Conservation (phyloP, 345 rosid genomes). For the Toxicodendron radicans region DNA sequence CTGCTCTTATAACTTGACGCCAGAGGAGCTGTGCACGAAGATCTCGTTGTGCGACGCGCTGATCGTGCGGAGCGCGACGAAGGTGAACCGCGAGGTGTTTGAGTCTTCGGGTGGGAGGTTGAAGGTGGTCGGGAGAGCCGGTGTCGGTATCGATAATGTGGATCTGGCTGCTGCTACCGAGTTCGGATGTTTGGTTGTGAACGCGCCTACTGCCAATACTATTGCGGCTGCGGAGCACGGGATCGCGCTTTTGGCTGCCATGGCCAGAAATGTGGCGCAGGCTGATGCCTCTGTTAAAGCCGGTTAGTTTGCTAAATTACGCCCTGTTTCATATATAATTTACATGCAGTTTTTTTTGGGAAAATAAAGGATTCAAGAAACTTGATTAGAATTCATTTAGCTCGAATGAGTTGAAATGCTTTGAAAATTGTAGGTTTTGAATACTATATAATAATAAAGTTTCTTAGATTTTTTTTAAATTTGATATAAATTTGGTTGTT, state of each 20-base stretch:
- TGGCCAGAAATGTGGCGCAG: slow-evolving; percentile 91
- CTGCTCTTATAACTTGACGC: slow-evolving; percentile 76
- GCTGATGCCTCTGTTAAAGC: slow-evolving; percentile 87
- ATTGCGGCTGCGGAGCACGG: slow-evolving; percentile 96
- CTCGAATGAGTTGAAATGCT: too few relatives aligned
- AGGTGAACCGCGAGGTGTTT: slow-evolving; percentile 74
- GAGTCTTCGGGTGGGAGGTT: slow-evolving; percentile 75
- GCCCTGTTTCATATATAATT: too few relatives aligned
- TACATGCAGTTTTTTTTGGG: too few relatives aligned
- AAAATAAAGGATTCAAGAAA: too few relatives aligned
- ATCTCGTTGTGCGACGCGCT: slow-evolving; percentile 88
- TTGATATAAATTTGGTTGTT: too few relatives aligned
- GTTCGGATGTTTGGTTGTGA: slow-evolving; percentile 84
- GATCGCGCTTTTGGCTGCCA: slow-evolving; percentile 80
- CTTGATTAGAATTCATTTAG: too few relatives aligned
- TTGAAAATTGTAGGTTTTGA: too few relatives aligned
- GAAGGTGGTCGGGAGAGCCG: slow-evolving; percentile 94
- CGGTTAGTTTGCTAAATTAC: slow-evolving; percentile 44
- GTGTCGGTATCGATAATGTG: slow-evolving; percentile 92
- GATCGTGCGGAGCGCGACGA: slow-evolving; percentile 83
- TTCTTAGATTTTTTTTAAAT: too few relatives aligned
- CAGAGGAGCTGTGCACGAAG: slow-evolving; percentile 87
- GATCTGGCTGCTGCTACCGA: slow-evolving; percentile 94
- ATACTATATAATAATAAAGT: too few relatives aligned
- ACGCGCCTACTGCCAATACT: slow-evolving; percentile 92